Evolutionary conservation across 2,329 filamentous ascomycete genomes (phyloP), one percentile per base, ranked within the genome.

Genomic region (Sarocladium brachiariae): DNA sequence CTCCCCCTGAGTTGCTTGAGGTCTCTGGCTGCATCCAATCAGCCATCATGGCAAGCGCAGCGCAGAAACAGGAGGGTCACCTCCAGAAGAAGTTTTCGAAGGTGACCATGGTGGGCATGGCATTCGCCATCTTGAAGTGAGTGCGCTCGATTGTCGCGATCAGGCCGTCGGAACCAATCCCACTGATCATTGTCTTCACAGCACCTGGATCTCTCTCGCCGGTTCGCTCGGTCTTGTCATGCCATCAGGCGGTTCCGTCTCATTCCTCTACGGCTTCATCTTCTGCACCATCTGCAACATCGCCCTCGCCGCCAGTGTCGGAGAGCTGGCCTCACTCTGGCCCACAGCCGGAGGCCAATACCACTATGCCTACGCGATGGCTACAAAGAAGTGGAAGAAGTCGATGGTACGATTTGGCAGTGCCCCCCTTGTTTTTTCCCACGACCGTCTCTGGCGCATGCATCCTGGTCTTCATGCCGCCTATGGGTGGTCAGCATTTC

Each of bases 311-410:
- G 65, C 69, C 0, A 72, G 69, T 23, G 57, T 74, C 4, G 72
- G 68, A 2, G 71, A 74, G 51, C 57, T 74, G 3, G 64, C 67
- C 0, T 65, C 69, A 2, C 67, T 73, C 35, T 74, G 70, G 68
- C 72, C 70, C 0, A 75, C 71, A 0, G 70, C 71, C 0, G 71
- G 70, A 7, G 71, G 72, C 1, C 71, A 74, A 41, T 73, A 73
- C 57, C 69, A 74, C 46, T 72, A 70, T 21, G 68, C 68, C 2
- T 70, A 69, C 53, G 67, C 69, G 0, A 50, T 73, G 9, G 69
- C 64, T 21, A 64, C 65, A 2, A 61, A 68, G 0, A 58, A 55
- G 18, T 73, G 70, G 69, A 69, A 61, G 49, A 68, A 61, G 30
- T 50, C 60, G 0, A 63, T 68, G 61, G 68, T 70, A 50, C 24